These are phyloP conservation scores for Quercus aquifolioides DNA, from an alignment of 306 rosid species.

Conservation along the genomic window DNA sequence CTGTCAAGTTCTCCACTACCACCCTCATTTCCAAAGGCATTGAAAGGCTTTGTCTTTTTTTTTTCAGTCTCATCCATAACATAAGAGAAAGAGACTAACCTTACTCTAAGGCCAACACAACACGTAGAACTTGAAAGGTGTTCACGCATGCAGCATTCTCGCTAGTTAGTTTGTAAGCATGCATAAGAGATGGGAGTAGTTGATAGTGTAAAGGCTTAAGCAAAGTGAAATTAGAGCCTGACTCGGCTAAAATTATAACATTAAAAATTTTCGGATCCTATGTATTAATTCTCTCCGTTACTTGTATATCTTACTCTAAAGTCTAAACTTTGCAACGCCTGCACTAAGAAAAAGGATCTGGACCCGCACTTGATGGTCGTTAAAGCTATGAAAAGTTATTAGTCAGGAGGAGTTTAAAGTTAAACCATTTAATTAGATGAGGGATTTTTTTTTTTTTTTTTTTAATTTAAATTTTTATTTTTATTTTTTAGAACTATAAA, in stretches of 20 bases:
- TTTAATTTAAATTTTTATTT: no score
- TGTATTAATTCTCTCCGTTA: not conserved
- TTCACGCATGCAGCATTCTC: constrained; percentile 47
- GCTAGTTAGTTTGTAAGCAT: constrained; percentile 36
- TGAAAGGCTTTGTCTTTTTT: not conserved
- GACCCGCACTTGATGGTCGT: not conserved
- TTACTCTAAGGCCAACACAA: not conserved
- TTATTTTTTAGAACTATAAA: not conserved
- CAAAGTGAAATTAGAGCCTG: not conserved
- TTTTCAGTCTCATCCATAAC: not conserved
- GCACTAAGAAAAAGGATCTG: constrained; percentile 10
- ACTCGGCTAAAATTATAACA: not conserved
- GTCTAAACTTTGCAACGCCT: not conserved
- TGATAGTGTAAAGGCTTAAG: not conserved
- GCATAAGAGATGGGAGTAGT: not conserved
- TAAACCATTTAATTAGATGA: not conserved
- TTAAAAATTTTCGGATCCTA: not conserved
- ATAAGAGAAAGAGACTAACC: not conserved
- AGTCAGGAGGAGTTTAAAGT: not conserved
- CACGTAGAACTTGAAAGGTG: not conserved
- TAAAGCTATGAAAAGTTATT: not conserved
- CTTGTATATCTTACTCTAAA: constrained; percentile 10
- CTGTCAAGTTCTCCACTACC: constrained; percentile 46
- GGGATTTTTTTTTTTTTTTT: not conserved
- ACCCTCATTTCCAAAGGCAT: constrained; percentile 27